A percentile compares a stretch with the other conserved stretches of the same genome.
These are phyloP conservation scores for Davidsoniella australis DNA, from an alignment of 2,329 filamentous ascomycete genomes.

Conservation along the genomic window DNA sequence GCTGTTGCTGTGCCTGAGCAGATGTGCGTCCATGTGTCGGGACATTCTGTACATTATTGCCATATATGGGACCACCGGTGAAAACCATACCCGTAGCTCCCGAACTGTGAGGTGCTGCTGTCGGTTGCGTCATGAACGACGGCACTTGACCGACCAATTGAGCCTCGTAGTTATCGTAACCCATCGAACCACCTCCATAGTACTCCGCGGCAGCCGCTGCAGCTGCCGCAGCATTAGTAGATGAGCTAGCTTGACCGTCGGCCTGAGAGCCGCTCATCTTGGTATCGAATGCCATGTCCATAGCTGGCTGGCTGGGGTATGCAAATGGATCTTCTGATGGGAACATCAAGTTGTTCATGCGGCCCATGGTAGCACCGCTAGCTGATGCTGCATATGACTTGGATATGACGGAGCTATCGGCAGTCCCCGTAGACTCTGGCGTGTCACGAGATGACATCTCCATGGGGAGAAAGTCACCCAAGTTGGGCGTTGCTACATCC, in stretches of 20 bases:
- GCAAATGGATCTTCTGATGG: slow-evolving; percentile 61
- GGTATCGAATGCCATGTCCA: slow-evolving; percentile 27
- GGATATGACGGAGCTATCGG: slow-evolving; percentile 14
- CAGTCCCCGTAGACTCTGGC: slow-evolving; percentile 27
- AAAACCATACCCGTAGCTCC: neutral
- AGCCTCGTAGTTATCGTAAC: slow-evolving; percentile 51
- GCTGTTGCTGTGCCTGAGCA: slow-evolving; percentile 3
- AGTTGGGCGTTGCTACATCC: slow-evolving; percentile 16
- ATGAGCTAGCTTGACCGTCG: slow-evolving; percentile 18
- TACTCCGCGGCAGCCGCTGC: slow-evolving; percentile 15
- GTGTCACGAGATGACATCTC: slow-evolving; percentile 28
- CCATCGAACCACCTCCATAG: slow-evolving; percentile 15
- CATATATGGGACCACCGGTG: neutral
- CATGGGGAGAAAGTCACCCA: slow-evolving; percentile 28
- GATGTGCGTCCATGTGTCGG: neutral
- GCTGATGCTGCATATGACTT: slow-evolving; percentile 5
- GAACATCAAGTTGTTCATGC: slow-evolving; percentile 63
- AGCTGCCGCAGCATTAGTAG: slow-evolving; percentile 15
- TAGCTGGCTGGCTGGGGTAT: slow-evolving; percentile 61
- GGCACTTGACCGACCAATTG: slow-evolving; percentile 56
- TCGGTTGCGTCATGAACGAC: slow-evolving; percentile 41
- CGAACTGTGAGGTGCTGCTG: neutral
- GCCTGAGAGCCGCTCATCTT: neutral
- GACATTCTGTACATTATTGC: neutral
- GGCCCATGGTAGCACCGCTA: slow-evolving; percentile 6